Evolutionary conservation across 2,329 filamentous ascomycete species (phyloP).

Genomic region (Cercospora canescens): DNA sequence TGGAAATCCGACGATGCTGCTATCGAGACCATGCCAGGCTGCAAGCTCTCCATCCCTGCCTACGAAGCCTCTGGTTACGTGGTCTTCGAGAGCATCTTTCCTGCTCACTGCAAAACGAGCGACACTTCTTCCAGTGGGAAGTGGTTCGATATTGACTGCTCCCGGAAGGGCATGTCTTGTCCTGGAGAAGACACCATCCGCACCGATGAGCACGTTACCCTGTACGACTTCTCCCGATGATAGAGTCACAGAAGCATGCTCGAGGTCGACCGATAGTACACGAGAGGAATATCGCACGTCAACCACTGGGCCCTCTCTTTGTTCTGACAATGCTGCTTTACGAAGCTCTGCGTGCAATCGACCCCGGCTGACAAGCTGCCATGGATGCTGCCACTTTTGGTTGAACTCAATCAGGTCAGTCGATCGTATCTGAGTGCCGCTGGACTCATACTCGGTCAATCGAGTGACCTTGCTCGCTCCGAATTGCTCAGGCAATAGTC

Average conservation of each 20-base stretch:
- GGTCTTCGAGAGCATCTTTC: conserved; percentile 45
- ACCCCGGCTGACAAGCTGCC: conserved; percentile 33
- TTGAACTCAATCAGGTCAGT: conserved; percentile 40
- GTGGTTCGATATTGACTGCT: conserved; percentile 26
- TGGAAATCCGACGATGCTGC: conserved; percentile 51
- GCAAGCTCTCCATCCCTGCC: conserved; percentile 38
- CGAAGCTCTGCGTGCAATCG: conserved; percentile 34
- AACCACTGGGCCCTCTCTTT: conserved; percentile 28
- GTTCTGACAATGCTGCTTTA: conserved; percentile 22
- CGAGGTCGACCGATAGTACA: conserved; percentile 28
- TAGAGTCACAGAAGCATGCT: conserved; percentile 27
- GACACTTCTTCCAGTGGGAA: conserved; percentile 53
- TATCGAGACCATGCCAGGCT: conserved; percentile 47
- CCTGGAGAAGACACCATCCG: conserved; percentile 35
- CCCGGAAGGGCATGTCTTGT: conserved; percentile 25
- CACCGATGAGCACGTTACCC: conserved; percentile 35
- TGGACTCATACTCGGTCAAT: conserved; percentile 8
- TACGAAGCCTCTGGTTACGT: conserved; percentile 40
- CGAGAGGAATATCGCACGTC: conserved; percentile 28
- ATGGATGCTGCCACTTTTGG: conserved; percentile 48
- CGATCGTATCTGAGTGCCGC: conserved; percentile 30
- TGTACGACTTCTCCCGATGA: conserved; percentile 29
- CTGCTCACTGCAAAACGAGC: conserved; percentile 58
- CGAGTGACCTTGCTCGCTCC: conserved; percentile 14
- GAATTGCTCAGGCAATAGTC: conserved; percentile 29